Base-by-base conservation (phyloP, 2,329 filamentous ascomycete species). In the Capronia americana region DNA sequence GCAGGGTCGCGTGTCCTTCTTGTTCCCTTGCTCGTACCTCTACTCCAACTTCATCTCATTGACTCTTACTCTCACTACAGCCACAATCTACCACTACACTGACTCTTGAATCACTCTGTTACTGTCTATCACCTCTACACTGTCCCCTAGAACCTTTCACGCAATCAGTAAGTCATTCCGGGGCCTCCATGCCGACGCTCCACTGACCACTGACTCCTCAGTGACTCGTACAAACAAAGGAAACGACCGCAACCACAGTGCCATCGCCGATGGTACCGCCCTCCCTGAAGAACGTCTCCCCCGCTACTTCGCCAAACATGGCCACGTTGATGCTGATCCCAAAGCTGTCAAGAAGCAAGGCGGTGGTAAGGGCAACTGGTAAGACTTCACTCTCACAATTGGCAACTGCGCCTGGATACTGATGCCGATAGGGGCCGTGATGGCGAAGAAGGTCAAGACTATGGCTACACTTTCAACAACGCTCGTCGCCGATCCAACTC, bases 171-270 rank as follows among this genome's bases (percentile, higher is more conserved):
- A 61, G 70, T 70, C 54, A 20, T 60, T 64, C 61, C 58, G 50
- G 14, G 20, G 26, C 20, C 50, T 60, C 54, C 62, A 34, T 17
- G 48, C 53, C 41, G 28, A 23, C 57, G 10, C 24, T 46, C 20
- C 20, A 44, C 32, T 60, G 23, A 51, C 55, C 41, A 20, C 44
- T 66, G 56, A 66, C 66, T n/a, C 2, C 23, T 7, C 23, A 97
- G 93, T 99, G 94, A 97, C 95, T 84, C 94, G 95, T 79, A 96
- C 94, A 72, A 92, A 94, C 88, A 99, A 98, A 85, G 87, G 86
- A 84, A 96, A 93, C 83, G 92, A 96, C 81, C 93, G 93, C 82
- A 91, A 96, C 85, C 91, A 97, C 83, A 88, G 88, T 75, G 90
- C 86, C 75, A 82, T 92, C 73, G 89, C 90, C 72, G 91, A 95